Evolutionary conservation across 768 basidiomycete genomes (phyloP), one percentile per base, ranked within the genome.

Genomic region (Russula sp.): DNA sequence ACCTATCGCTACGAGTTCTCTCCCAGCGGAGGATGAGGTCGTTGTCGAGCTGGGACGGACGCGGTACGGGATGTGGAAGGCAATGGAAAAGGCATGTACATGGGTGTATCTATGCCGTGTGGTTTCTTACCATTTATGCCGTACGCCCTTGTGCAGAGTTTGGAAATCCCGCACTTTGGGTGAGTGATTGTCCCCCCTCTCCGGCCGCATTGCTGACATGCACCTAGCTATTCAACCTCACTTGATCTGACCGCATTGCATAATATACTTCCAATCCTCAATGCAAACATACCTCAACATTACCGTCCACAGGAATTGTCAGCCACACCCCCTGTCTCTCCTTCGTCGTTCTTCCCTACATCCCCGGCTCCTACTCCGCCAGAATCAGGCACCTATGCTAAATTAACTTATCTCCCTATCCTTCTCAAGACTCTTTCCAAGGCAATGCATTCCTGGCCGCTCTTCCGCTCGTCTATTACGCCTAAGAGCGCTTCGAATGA

Each of bases 91-190:
- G 82, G 90, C 86, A 54, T 32, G 75, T 65, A 20, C 48, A 20
- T 44, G 2, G 20, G 7, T 11, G 31, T 51, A 1, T 34, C 3
- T 39, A 16, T 39, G 34, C 32, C 39, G n/a, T 20, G 27, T 22
- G 6, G 4, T 52, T 20, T 18, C 52, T 42, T 5, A 45, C 27
- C n/a, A 18, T 22, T 52, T 22, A 0, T 59, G 35, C 34, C 1
- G 37, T 20, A 11, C 13, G n/a, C 27, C 48, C 34, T 18, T 31
- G 37, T 39, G 20, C 58, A 91, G 91, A 91, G 91, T 68, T 78
- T 94, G 57, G 84, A 88, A 69, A 88, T 94, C 67, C 91, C 92
- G 18, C 89, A 89, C 69, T 95, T 95, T 66, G 89, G 90, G 80
- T 86, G 67, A 61, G 82, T 52, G 37, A n/a, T 7, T 8, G 18